Base-by-base conservation (phyloP, 306 rosid species). In the Glycine soja region DNA sequence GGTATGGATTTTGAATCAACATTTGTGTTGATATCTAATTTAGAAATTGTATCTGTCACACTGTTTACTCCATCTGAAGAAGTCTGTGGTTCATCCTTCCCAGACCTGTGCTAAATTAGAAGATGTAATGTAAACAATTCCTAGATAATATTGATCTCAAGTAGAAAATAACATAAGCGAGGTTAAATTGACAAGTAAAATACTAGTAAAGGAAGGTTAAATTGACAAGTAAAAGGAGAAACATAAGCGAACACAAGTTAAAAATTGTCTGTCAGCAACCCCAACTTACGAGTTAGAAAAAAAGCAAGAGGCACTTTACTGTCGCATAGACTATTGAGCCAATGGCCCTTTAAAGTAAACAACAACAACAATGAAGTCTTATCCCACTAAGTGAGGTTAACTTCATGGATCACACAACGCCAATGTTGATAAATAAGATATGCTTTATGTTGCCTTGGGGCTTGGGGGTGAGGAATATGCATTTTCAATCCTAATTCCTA, bases 11-110 rank as follows among this genome's bases (percentile, higher is more conserved):
- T 83, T 50, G 86, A 80, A 84, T 88, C 82, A 79, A 56, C 79
- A 79, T 80, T 80, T 15, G 70, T 85, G 18, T 65, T 87, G 34
- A 92, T 86, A 89, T 87, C 91, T 77, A 96, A 79, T 85, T 83
- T 88, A 72, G 95, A 90, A 80, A 96, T 85, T 75, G 83, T 58
- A 73, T 91, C 85, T 78, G 94, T 84, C 70, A 89, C 78, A 43
- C 66, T 82, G 76, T 85, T 81, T 67, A 81, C 81, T 81, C 88
- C 91, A 81, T 83, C 80, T 19, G 81, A 77, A 58, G 89, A 88
- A 86, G 84, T 77, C 64, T 81, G 90, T 52, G 79, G 83, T 34
- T 45, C 76, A 78, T 62, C 77, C 85, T 83, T 87, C 77, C 76
- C 91, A 57, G 93, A 81, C 76, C 99, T 95, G 86, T 69, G 75